Percentiles rank a stretch among this genome's conserved stretches.
These are phyloP conservation scores for Sclerotiophoma versabilis DNA, from an alignment of 2,329 filamentous ascomycete species.

Conservation along the genomic window DNA sequence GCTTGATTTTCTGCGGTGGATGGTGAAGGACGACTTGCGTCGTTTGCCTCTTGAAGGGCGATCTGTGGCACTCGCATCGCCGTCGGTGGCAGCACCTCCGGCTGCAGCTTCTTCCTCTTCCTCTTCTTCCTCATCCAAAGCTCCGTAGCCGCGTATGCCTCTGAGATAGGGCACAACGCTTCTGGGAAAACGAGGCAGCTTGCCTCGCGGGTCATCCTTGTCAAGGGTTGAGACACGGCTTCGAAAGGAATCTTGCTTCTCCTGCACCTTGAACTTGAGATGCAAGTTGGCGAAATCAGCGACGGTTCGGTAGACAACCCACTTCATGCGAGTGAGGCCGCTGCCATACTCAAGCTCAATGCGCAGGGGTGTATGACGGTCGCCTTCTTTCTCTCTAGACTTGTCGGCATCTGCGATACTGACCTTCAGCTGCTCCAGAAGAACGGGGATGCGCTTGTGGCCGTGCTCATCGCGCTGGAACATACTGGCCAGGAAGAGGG, in stretches of 20 bases:
- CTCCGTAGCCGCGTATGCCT: slow-evolving; percentile 72
- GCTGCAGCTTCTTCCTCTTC: slow-evolving; percentile 69
- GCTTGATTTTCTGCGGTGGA: slow-evolving; percentile 67
- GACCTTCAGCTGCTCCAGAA: slow-evolving; percentile 93
- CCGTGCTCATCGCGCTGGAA: slow-evolving; percentile 97
- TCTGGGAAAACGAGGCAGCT: slow-evolving; percentile 88
- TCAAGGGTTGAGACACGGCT: slow-evolving; percentile 58
- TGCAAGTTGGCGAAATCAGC: slow-evolving; percentile 92
- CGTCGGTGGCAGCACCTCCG: slow-evolving; percentile 64
- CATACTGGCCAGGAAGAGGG: slow-evolving; percentile 94
- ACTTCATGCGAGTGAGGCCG: slow-evolving; percentile 94
- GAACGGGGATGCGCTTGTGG: slow-evolving; percentile 90
- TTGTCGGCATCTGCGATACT: slow-evolving; percentile 79
- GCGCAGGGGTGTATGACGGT: slow-evolving; percentile 83
- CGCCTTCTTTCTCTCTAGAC: slow-evolving; percentile 41
- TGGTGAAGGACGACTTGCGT: slow-evolving; percentile 63
- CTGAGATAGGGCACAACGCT: slow-evolving; percentile 90
- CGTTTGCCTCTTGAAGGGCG: slow-evolving; percentile 61
- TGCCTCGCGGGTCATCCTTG: slow-evolving; percentile 70
- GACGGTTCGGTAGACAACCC: slow-evolving; percentile 87
- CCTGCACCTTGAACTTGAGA: slow-evolving; percentile 87
- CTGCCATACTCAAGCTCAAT: slow-evolving; percentile 97
- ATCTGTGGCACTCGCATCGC: slow-evolving; percentile 74
- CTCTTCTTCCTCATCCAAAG: slow-evolving; percentile 71
- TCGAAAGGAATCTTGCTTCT: slow-evolving; percentile 82